Conservation (phyloP, 2,329 filamentous ascomycete genomes). For the Aspergillus hortae region DNA sequence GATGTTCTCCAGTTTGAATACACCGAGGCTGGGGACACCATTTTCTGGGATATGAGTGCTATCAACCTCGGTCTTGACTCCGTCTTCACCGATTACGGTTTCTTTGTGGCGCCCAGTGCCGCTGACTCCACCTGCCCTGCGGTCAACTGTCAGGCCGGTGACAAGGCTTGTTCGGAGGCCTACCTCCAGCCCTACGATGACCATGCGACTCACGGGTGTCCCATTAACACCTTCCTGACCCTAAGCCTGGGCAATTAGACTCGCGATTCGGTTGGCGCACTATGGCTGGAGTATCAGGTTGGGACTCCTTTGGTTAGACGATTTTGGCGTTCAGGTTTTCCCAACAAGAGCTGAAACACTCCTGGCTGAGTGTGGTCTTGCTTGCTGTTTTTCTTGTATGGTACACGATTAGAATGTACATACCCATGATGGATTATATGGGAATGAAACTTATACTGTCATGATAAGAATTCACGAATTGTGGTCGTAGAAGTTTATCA, state of each 20-base stretch:
- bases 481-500: too few relatives aligned
- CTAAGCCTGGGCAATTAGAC: constrained; percentile 11
- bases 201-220: constrained; percentile 30
- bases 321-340: too few relatives aligned
- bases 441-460: too few relatives aligned
- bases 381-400: too few relatives aligned
- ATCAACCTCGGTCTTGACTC: constrained; percentile 32
- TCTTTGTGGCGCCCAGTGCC: constrained; percentile 24
- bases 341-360: too few relatives aligned
- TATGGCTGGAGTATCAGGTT: neutral
- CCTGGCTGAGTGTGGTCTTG: too few relatives aligned
- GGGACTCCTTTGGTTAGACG: neutral
- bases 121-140: constrained; percentile 24
- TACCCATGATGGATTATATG: too few relatives aligned
- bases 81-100: constrained; percentile 31
- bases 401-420: too few relatives aligned
- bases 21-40: constrained; percentile 27
- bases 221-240: constrained; percentile 22
- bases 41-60: constrained; percentile 41
- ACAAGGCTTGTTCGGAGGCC: constrained; percentile 27
- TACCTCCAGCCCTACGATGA: constrained; percentile 36
- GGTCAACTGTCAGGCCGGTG: constrained; percentile 30
- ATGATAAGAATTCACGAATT: too few relatives aligned
- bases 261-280: too few relatives aligned
- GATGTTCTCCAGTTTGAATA: constrained; percentile 37